Conservation (phyloP, 75 land plant genomes). For the Larix kaempferi region DNA sequence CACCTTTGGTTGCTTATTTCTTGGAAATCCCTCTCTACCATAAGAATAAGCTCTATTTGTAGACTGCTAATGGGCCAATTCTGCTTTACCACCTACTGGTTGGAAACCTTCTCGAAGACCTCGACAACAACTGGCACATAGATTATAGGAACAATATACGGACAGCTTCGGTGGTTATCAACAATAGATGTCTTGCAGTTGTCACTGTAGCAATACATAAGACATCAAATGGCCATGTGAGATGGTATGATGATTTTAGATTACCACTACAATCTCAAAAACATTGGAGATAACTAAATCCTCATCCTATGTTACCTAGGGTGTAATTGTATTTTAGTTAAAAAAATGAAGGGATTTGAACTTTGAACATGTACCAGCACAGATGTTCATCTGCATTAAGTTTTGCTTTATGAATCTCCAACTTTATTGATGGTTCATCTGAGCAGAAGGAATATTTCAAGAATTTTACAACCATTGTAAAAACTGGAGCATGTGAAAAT, state of each 20-base stretch:
- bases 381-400: slow-evolving; percentile 63
- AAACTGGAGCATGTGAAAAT: slow-evolving; percentile 3
- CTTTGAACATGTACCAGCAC: slow-evolving; percentile 51
- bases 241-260: background rate
- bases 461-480: background rate
- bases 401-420: slow-evolving; percentile 45
- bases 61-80: slow-evolving; percentile 5
- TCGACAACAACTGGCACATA: slow-evolving; percentile 79
- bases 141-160: slow-evolving; percentile 69
- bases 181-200: slow-evolving; percentile 82
- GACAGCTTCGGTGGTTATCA: slow-evolving; percentile 83
- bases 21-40: slow-evolving; percentile 13
- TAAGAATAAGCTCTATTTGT: slow-evolving; percentile 7
- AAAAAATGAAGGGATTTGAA: background rate
- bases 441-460: background rate
- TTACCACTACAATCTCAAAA: background rate
- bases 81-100: slow-evolving; percentile 25
- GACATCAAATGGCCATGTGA: background rate
- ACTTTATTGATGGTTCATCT: slow-evolving; percentile 30
- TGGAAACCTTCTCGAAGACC: slow-evolving; percentile 63
- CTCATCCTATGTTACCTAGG: background rate
- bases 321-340: background rate
- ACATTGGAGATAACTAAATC: slow-evolving; percentile 2
- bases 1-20: slow-evolving; percentile 6
- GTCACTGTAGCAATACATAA: slow-evolving; percentile 51